Evolutionary conservation across 2,329 filamentous ascomycete species (phyloP).

Genomic region (Uncinocarpus reesii): DNA sequence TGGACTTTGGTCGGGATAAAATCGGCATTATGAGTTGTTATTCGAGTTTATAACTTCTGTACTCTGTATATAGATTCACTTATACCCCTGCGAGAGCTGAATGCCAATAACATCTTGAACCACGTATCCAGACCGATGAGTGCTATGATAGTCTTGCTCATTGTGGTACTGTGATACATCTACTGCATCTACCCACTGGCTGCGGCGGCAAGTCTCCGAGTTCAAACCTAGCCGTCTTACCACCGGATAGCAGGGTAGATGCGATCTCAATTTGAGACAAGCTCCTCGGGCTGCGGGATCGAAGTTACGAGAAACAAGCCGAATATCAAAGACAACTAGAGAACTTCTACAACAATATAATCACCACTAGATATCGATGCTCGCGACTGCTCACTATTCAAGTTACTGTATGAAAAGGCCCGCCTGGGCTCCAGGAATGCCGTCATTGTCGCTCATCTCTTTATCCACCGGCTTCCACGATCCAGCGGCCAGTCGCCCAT

Average conservation of each 20-base stretch:
- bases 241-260: no score
- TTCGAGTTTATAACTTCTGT: not conserved
- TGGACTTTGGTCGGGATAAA: constrained; percentile 23
- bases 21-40: constrained; percentile 24
- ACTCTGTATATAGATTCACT: not conserved
- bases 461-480: not conserved
- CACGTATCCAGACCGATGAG: no score
- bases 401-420: no score
- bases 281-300: not conserved
- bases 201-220: not conserved
- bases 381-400: no score
- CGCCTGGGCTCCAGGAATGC: not conserved
- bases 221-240: not conserved
- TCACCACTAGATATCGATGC: no score
- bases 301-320: not conserved
- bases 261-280: no score
- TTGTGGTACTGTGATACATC: no score
- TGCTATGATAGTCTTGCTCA: no score
- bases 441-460: not conserved
- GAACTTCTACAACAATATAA: no score
- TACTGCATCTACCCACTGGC: no score
- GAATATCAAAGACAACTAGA: not conserved
- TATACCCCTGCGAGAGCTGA: not conserved
- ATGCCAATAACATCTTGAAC: no score
- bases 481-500: no score